A percentile compares a stretch with the other conserved stretches of the same genome.
Conservation (phyloP, 306 rosid genomes). For the Prunus kanzakura region DNA sequence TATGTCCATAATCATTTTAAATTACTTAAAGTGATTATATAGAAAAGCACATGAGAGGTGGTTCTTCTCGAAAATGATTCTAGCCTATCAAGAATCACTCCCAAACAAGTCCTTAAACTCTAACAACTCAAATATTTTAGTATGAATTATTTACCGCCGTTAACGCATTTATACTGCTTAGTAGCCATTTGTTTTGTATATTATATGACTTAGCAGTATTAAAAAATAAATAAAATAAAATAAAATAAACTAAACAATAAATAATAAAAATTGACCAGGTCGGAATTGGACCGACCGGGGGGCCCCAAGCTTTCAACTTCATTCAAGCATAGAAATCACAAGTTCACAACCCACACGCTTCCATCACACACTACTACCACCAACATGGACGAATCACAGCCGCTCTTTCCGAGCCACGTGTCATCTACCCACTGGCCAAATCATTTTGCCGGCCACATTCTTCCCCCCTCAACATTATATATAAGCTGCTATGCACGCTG, state of each 20-base stretch:
- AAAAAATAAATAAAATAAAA: background rate
- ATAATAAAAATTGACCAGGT: background rate
- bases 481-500: background rate
- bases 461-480: conserved; percentile 1
- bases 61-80: accelerated
- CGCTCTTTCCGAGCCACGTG: conserved; percentile 23
- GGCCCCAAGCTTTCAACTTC: conserved; percentile 9
- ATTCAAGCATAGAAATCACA: conserved; percentile 14
- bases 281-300: conserved; percentile 9
- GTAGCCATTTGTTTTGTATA: too few species aligned
- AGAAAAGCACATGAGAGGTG: accelerated
- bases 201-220: background rate
- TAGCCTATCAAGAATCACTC: accelerated
- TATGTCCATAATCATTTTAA: too few species aligned
- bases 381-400: conserved; percentile 33
- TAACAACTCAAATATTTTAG: too few species aligned
- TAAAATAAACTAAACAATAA: background rate
- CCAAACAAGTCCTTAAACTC: too few species aligned
- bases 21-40: too few species aligned
- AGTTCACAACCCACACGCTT: conserved; percentile 21
- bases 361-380: conserved; percentile 2
- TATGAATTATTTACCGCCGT: too few species aligned
- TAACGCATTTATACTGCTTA: too few species aligned
- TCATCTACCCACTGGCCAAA: background rate
- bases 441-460: conserved; percentile 19